phyloP scores from a whole-genome alignment of 768 basidiomycete species.

The Botryobasidium botryosum region DNA sequence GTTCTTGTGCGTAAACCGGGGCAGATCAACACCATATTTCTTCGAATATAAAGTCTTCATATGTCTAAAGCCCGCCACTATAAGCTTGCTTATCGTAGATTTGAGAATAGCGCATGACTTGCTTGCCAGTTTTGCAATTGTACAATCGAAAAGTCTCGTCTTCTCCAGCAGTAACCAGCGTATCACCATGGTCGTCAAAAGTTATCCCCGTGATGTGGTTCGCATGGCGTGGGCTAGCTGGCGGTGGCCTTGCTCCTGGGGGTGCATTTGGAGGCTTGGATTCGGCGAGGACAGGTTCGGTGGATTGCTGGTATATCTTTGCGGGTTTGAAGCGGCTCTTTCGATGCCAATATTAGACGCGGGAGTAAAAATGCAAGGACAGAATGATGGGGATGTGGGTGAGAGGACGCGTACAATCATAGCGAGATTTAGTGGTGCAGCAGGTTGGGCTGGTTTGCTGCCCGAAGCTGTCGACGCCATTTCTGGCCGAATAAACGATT shows the following conservation, averaged over 20 bases:
- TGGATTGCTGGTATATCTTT: constrained; percentile 68
- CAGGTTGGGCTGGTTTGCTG: constrained; percentile 6
- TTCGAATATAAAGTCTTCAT: constrained; percentile 72
- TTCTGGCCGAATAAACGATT: background rate
- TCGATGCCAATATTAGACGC: background rate
- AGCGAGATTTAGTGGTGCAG: constrained; percentile 6
- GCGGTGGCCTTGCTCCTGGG: constrained; percentile 22
- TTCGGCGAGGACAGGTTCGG: constrained; percentile 41
- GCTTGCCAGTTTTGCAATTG: constrained; percentile 83
- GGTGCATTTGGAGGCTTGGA: constrained; percentile 19
- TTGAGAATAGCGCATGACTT: constrained; percentile 30
- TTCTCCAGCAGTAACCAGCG: constrained; percentile 70
- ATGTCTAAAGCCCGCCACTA: constrained; percentile 27
- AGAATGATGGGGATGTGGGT: background rate
- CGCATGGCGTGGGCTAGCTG: constrained; percentile 34
- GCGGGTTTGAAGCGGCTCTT: constrained; percentile 72
- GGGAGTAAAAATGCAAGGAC: background rate
- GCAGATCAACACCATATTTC: constrained; percentile 92
- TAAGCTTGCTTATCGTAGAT: no score
- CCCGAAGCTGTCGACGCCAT: constrained; percentile 6
- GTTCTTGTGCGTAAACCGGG: constrained; percentile 86
- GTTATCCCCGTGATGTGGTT: constrained; percentile 77
- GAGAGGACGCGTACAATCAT: constrained; percentile 4
- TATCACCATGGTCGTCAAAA: constrained; percentile 85
- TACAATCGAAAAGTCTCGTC: constrained; percentile 88